These are phyloP conservation scores for Stellera chamaejasme DNA, from an alignment of 345 rosid genomes.

Conservation along the genomic window DNA sequence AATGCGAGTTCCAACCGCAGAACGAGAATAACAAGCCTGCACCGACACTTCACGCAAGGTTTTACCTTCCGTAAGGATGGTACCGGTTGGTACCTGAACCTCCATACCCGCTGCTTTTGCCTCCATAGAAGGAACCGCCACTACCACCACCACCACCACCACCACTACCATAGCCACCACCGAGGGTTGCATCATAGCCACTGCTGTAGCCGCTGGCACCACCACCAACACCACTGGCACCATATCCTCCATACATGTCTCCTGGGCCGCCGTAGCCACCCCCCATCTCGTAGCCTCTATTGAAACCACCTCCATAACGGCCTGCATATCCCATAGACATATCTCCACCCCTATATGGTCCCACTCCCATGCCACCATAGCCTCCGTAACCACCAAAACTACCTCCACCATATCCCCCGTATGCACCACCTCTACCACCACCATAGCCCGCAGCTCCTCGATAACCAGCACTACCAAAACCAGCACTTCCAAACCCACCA, in stretches of 20 bases:
- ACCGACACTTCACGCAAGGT: background rate
- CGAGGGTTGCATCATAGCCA: conserved; percentile 31
- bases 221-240: conserved; percentile 33
- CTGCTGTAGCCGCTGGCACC: conserved; percentile 24
- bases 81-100: conserved; percentile 67
- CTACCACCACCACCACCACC: conserved; percentile 24
- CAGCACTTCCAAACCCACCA: conserved; percentile 54
- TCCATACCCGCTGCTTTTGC: conserved; percentile 47
- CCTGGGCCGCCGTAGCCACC: conserved; percentile 54
- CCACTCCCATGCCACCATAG: conserved; percentile 50
- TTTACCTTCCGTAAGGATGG: conserved; percentile 88
- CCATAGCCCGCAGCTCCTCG: conserved; percentile 60
- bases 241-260: conserved; percentile 50
- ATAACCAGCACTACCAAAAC: conserved; percentile 43
- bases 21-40: background rate
- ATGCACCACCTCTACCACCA: conserved; percentile 42
- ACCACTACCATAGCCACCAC: conserved; percentile 26
- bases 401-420: conserved; percentile 61
- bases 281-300: conserved; percentile 56
- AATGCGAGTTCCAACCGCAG: conserved; percentile 8
- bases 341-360: conserved; percentile 81
- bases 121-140: conserved; percentile 33
- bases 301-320: conserved; percentile 68
- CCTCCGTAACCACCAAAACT: conserved; percentile 68
- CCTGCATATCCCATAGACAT: conserved; percentile 63